Evolutionary conservation across 2,329 filamentous ascomycete species (phyloP), one percentile per base, ranked within the genome.

Genomic region (Setomelanomma holmii): DNA sequence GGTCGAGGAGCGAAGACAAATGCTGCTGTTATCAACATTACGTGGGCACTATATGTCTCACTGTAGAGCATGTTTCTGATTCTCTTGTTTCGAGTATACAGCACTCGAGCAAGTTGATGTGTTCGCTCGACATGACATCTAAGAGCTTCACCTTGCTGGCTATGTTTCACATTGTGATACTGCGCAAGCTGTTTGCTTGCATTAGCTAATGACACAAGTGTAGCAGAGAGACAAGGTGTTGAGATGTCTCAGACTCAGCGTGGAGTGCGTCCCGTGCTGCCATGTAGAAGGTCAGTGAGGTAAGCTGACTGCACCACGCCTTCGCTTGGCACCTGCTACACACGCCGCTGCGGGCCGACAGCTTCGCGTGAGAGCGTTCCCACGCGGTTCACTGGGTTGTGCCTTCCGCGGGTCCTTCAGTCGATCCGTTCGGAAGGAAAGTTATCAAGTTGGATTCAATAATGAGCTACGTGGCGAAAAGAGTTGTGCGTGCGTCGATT

Each of bases 301-400:
- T 46, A 46, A 46, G 43, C 43, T 46, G 43, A 46, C 43, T 46
- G 43, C 34, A 39, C 34, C 10, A 3, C 34, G 30, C 34, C 10
- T 4, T 27, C n/a, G 12, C 21, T 34, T 20, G 19, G 11, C 21
- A 39, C 19, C n/a, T 36, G 14, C 34, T 36, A 8, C n/a, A n/a
- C n/a, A n/a, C 11, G 8, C 11, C 34, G 16, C n/a, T 17, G 12
- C 34, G 14, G 12, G 34, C 34, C 34, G 34, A 16, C 16, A 11
- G 34, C n/a, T 36, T 36, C 24, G 4, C 34, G 7, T 36, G 34
- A 36, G 3, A 10, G 6, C 22, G 16, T 24, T 12, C n/a, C 27
- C 20, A 41, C 12, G n/a, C 39, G 14, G 17, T 4, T 41, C 20
- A 24, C 23, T 21, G 12, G 14, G 20, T 2, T 40, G 5, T 21